A percentile compares a stretch with the other conserved stretches of the same genome.
These are phyloP conservation scores for Cryphonectria radicalis DNA, from an alignment of 2,329 filamentous ascomycete species.

Conservation along the genomic window DNA sequence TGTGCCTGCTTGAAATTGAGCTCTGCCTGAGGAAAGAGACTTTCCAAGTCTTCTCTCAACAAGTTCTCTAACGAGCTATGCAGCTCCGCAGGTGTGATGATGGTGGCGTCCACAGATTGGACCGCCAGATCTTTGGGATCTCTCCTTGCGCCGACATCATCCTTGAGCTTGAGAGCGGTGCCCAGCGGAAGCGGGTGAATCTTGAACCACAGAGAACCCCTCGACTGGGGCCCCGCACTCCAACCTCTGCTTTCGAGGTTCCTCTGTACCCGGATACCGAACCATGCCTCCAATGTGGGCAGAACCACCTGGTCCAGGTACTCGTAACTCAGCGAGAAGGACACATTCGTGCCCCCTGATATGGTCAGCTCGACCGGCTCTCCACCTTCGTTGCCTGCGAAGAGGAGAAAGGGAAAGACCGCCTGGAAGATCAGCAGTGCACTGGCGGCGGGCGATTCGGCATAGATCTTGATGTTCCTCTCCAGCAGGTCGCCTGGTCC, in stretches of 20 bases:
- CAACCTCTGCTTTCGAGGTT: slow-evolving; percentile 54
- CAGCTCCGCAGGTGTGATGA: slow-evolving; percentile 53
- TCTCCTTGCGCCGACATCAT: slow-evolving; percentile 9
- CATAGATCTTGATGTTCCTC: slow-evolving; percentile 53
- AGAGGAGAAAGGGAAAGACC: slow-evolving; percentile 62
- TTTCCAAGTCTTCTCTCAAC: slow-evolving; percentile 46
- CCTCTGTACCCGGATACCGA: slow-evolving; percentile 53
- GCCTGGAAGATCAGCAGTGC: slow-evolving; percentile 63
- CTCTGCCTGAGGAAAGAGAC: slow-evolving; percentile 49
- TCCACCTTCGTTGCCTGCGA: slow-evolving; percentile 49
- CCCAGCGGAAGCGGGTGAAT: slow-evolving; percentile 44
- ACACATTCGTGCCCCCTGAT: slow-evolving; percentile 63
- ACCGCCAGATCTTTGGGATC: slow-evolving; percentile 41
- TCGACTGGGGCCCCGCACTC: slow-evolving; percentile 45
- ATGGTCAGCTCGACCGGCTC: slow-evolving; percentile 55
- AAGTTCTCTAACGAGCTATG: slow-evolving; percentile 46
- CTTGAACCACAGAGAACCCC: slow-evolving; percentile 52
- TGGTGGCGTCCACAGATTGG: slow-evolving; percentile 53
- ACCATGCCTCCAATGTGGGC: slow-evolving; percentile 55
- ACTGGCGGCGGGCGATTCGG: slow-evolving; percentile 57
- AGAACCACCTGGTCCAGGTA: slow-evolving; percentile 66
- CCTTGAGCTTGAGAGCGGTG: slow-evolving; percentile 43
- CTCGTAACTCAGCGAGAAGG: slow-evolving; percentile 62
- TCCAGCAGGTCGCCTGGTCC: slow-evolving; percentile 45
- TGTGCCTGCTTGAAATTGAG: slow-evolving; percentile 52